Base-by-base conservation (phyloP, 495 filamentous ascomycete species). In the Lophiostoma macrostomum region DNA sequence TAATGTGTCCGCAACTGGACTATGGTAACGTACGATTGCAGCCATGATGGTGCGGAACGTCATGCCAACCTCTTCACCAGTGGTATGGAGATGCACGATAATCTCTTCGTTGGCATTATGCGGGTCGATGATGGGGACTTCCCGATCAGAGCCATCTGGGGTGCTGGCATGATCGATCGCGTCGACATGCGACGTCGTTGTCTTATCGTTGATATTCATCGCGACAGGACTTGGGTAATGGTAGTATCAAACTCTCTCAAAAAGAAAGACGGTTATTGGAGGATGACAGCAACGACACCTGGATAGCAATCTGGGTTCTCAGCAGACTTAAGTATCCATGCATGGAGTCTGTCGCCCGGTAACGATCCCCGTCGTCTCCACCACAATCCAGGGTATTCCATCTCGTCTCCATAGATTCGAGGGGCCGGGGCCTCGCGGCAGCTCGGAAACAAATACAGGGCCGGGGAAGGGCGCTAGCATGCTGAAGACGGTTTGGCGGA, bases 1-100 rank as follows among this genome's bases (percentile, higher is more conserved):
- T 3, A 6, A 42, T 8, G 23, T 23, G 1, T 3, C 4, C 5
- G 10, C 12, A 38, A 38, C 6, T 27, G n/a, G n/a, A n/a, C n/a
- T n/a, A n/a, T n/a, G n/a, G 13, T 31, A 47, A 59, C 56, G 41
- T 38, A 59, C 52, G 16, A 32, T 23, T 23, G 58, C 58, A 27
- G 58, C 58, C 43, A 56, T 47, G 10, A 56, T 46, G 5, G 51
- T 25, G n/a, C 58, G 43, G 8, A 16, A 61, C 32, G 58, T 61
- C 58, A 61, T 61, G 13, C 58, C 58, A 23, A 61, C 47, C 18
- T 56, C 52, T 23, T 61, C 58, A 16, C 58, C 58, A 1, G 58
- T 56, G 8, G 29, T 56, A 31, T 61, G 53, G 5, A 61, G 34
- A 38, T 61, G 52, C 13, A 29, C 19, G 19, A 61, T 36, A 23